phyloP scores from a whole-genome alignment of 495 filamentous ascomycete species.

The Penicillium dipodomyicola region DNA sequence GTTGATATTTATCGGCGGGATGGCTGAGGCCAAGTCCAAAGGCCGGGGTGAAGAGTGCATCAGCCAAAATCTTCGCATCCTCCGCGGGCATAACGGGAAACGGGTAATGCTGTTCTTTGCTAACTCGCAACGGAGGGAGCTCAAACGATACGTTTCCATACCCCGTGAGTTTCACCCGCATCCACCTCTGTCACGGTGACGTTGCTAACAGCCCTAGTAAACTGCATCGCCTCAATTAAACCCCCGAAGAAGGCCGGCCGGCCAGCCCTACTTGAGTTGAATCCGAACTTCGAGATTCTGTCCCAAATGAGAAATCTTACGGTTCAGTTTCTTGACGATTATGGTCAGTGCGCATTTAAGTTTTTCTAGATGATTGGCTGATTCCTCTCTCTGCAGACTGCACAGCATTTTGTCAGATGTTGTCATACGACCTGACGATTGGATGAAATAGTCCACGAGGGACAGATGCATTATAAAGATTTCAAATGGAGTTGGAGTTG shows the following conservation, averaged over 20 bases:
- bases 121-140: conserved; percentile 43
- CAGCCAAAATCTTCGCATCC: conserved; percentile 47
- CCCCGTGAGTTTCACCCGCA: conserved; percentile 32
- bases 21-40: conserved; percentile 49
- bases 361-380: conserved; percentile 4
- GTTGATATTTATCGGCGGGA: conserved; percentile 43
- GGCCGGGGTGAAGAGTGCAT: conserved; percentile 51
- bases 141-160: conserved; percentile 46
- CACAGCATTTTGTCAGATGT: conserved; percentile 26
- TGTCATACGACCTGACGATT: conserved; percentile 30
- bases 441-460: conserved; percentile 21
- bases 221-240: conserved; percentile 41
- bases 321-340: conserved; percentile 43
- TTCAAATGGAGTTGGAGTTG: conserved; percentile 25
- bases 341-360: conserved; percentile 33
- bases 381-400: conserved; percentile 19
- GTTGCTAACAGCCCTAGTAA: conserved; percentile 28
- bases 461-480: neutral
- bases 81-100: conserved; percentile 38
- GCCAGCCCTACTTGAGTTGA: conserved; percentile 39
- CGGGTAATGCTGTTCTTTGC: conserved; percentile 45
- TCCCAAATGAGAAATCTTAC: conserved; percentile 42
- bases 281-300: conserved; percentile 46
- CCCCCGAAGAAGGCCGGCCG: conserved; percentile 43
- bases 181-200: neutral